Conservation (phyloP, 352 stramenopile genomes). For the Phytophthora pisi region DNA sequence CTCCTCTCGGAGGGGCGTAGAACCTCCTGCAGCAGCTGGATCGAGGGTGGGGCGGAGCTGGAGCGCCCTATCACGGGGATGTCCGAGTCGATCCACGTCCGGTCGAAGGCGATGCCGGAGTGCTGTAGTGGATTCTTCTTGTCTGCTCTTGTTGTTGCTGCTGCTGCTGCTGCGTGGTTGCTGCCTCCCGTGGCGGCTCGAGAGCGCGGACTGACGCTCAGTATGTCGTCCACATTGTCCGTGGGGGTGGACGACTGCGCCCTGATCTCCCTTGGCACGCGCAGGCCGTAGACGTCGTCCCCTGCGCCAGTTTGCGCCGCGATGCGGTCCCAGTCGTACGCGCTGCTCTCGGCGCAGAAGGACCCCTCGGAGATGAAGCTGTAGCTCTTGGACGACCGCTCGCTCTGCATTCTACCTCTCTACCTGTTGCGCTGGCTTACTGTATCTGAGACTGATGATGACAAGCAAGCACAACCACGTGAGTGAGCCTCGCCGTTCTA, state of each 20-base stretch:
- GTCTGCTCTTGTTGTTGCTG: conserved; percentile 3
- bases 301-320: conserved; percentile 18
- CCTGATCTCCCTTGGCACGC: conserved; percentile 29
- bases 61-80: conserved; percentile 61
- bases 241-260: conserved; percentile 34
- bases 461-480: too few relatives aligned
- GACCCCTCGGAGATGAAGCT: conserved; percentile 86
- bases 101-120: conserved; percentile 59
- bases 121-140: conserved; percentile 35
- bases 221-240: conserved; percentile 30
- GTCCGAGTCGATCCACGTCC: conserved; percentile 48
- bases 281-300: conserved; percentile 33
- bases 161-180: neutral
- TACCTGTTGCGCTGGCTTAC: neutral
- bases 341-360: conserved; percentile 46
- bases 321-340: conserved; percentile 50
- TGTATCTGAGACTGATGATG: neutral
- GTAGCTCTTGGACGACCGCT: conserved; percentile 64
- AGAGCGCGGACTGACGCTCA: conserved; percentile 21
- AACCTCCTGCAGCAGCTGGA: conserved; percentile 70
- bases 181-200: conserved; percentile 19
- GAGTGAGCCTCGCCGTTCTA: too few relatives aligned
- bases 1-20: conserved; percentile 40
- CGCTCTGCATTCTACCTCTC: conserved; percentile 24
- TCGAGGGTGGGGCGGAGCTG: conserved; percentile 67